Evolutionary conservation across 164 flowering plant genomes (phyloP).

Genomic region (Aristolochia fimbriata): DNA sequence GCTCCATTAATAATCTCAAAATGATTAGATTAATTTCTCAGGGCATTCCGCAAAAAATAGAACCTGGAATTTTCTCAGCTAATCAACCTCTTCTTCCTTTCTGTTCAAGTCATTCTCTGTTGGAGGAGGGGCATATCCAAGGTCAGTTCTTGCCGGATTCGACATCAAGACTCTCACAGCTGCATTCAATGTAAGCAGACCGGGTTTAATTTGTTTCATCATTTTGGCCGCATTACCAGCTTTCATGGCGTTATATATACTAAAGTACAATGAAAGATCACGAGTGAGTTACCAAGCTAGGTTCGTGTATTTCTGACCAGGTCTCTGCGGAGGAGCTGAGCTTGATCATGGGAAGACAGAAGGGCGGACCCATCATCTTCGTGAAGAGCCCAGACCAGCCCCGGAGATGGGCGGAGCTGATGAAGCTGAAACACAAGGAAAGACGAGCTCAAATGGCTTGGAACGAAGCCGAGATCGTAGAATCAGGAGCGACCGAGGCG

Average conservation of each 20-base stretch:
- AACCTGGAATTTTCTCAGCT: too few relatives aligned
- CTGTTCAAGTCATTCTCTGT: slow-evolving; percentile 69
- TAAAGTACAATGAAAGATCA: neutral
- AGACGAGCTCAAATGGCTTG: neutral
- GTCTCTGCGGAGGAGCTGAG: slow-evolving; percentile 34
- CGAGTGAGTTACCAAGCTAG: too few relatives aligned
- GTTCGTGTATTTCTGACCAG: slow-evolving; percentile 28
- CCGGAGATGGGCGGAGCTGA: slow-evolving; percentile 33
- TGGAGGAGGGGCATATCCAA: slow-evolving; percentile 69
- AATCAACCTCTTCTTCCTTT: neutral
- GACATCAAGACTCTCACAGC: slow-evolving; percentile 37
- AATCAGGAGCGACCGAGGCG: slow-evolving; percentile 8
- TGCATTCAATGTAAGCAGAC: slow-evolving; percentile 66
- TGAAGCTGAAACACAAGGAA: slow-evolving; percentile 9
- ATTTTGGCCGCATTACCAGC: neutral
- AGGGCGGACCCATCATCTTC: slow-evolving; percentile 48
- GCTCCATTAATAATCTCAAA: neutral
- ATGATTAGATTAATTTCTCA: neutral
- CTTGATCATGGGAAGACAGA: slow-evolving; percentile 34
- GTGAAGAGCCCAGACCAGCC: slow-evolving; percentile 24
- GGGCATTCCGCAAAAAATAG: too few relatives aligned
- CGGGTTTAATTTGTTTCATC: neutral
- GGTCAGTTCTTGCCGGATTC: slow-evolving; percentile 68
- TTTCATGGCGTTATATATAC: neutral
- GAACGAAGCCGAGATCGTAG: slow-evolving; percentile 3